Evolutionary conservation across 2,329 filamentous ascomycete genomes (phyloP), one percentile per base, ranked within the genome.

Genomic region (Leptoxyphium fumago): DNA sequence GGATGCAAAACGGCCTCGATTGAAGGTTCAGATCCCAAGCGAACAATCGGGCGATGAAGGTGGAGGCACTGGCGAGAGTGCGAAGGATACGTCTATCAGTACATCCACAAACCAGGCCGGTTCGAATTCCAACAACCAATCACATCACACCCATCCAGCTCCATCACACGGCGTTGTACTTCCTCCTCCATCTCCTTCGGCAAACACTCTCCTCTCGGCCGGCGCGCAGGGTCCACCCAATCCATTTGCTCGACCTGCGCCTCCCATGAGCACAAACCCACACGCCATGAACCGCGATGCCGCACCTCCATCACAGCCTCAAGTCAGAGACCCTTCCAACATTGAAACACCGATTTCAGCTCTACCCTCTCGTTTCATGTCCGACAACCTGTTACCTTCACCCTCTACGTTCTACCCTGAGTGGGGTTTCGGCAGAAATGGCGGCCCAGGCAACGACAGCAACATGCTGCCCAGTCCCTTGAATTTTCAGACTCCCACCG

Each of bases 21-120:
- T 98, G 40, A 94, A 85, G 54, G 86, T 98, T 4, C 87, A 95
- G 58, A 98, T 98, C 55, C 91, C 91, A 0, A 89, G 87, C 52
- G 91, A 94, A 56, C 78, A 80, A 36, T 93, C 86, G 9, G 57
- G 54, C 29, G 86, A 94, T 53, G 78, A 74, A 39, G 84, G 79
- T 45, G 82, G 75, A 48, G 82, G 78, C 39, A 84, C 82, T 2
- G 84, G 73, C 40, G 21, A 26, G 21, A 84, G 84, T 44, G 84
- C 83, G 2, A 75, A 61, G 68, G 82, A 57, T 63, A 72, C 74
- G 38, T 26, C 21, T 26, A 26, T 26, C 21, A 26, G 21, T 7
- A 72, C 81, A 29, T 74, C 75, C 38, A 77, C 77, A 34, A 71
- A 75, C 69, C 38, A 74, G 75, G 76, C 79, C 6, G 38, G 38